A percentile compares a stretch with the other conserved stretches of the same genome.
Conservation (phyloP, 208 protist genomes). For the Vickermania spadyakhi region DNA sequence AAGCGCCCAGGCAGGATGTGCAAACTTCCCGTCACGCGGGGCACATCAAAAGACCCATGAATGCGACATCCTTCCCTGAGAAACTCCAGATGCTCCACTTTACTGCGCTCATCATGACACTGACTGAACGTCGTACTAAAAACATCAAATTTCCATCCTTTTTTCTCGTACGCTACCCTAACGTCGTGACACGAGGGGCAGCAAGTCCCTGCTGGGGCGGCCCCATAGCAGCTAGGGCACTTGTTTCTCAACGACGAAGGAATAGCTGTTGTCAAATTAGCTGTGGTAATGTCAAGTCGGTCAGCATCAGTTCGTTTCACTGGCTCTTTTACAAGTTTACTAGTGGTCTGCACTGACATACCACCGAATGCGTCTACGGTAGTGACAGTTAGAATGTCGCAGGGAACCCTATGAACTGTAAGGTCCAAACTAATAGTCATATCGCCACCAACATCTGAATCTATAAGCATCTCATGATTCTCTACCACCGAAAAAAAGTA, state of each 20-base stretch:
- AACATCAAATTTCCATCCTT: constrained; percentile 56
- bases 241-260: constrained; percentile 11
- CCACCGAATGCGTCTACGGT: constrained; percentile 62
- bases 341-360: constrained; percentile 18
- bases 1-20: constrained; percentile 69
- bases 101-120: constrained; percentile 53
- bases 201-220: constrained; percentile 38
- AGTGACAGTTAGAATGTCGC: constrained; percentile 68
- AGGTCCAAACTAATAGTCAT: constrained; percentile 66
- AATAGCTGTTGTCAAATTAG: background rate
- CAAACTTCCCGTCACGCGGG: constrained; percentile 76
- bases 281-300: constrained; percentile 8
- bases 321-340: constrained; percentile 39
- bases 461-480: constrained; percentile 67
- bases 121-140: constrained; percentile 54
- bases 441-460: constrained; percentile 38
- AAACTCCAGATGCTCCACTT: constrained; percentile 9
- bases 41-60: constrained; percentile 42
- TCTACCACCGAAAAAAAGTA: constrained; percentile 57
- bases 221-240: constrained; percentile 80
- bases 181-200: constrained; percentile 83
- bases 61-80: constrained; percentile 76
- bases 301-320: constrained; percentile 19
- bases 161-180: constrained; percentile 34
- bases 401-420: constrained; percentile 65